Base-by-base conservation (phyloP, 2,329 filamentous ascomycete genomes). In the Ilyonectria mors-panacis region DNA sequence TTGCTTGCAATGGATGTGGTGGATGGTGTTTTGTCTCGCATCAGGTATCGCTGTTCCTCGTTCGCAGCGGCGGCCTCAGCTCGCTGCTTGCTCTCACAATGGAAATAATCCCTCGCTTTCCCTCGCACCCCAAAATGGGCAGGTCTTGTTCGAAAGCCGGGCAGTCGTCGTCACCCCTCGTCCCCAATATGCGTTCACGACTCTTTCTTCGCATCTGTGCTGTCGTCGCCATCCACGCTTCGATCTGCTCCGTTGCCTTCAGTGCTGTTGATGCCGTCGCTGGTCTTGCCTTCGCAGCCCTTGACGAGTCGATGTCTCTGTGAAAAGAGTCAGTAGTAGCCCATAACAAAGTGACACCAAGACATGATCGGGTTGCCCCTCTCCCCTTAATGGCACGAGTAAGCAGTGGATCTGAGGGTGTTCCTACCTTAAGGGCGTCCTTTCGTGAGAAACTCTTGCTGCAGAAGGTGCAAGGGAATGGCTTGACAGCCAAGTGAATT, bases 401-500 rank as follows among this genome's bases (percentile, higher is more conserved):
- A 33, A 33, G 17, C 23, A 50, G 51, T 51, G 44, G 9, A 7
- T 6, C 21, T 13, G 51, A 28, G 26, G 17, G 19, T 15, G 42
- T 58, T 70, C 89, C 75, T 84, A 98, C 96, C 93, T 98, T 98
- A 33, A 99, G 85, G 10, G 96, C 96, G 81, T 98, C 96, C 79
- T 98, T 98, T 66, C 96, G 88, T 3, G 95, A 98, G 77, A 99
- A 99, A 78, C 93, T 96, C 88, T 98, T 98, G 68, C 97, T 94
- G 79, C 96, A 99, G 76, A 92, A 92, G 7, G 85, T 89, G 79
- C 96, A 99, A 0, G 95, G 95, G 80, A 95, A 98, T 0, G 96
- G 96, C 85, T 99, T 99, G 45, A 98, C 94, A 0, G 94, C 93
- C 65, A 98, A 82, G 81, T 99, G 96, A 66, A 98, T 98, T 56